Evolutionary conservation across 2,329 filamentous ascomycete genomes (phyloP), one percentile per base, ranked within the genome.

Genomic region (Neofusicoccum sp.): DNA sequence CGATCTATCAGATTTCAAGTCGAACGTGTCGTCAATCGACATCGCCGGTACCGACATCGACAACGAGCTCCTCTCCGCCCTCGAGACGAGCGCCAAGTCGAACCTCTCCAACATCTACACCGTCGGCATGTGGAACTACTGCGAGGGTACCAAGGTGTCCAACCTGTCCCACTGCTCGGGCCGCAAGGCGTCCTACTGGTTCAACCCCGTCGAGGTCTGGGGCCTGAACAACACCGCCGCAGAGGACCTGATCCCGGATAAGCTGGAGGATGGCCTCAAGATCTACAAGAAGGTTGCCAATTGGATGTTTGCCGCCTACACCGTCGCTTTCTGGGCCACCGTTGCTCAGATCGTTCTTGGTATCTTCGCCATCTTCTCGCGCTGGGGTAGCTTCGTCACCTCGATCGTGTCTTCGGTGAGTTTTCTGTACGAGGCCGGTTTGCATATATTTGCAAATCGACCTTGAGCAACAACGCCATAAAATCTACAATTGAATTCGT

Each of bases 101-200:
- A 67, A 85, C 61, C 84, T 97, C 64, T 85, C 84, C 71, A 87
- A 94, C 73, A 83, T 87, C 71, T 98, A 97, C 84, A 85, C 90
- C 65, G 83, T 98, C 73, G 87, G 85, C 73, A 83, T 98, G 41
- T 96, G 92, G 90, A 90, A 90, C 74, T 97, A 93, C 84, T 98
- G 95, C 85, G 80, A 82, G 63, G 87, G 84, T 60, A 78, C 83
- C 56, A 76, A 81, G 68, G 22, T 22, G 22, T 22, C 22, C 31
- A 83, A 84, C 67, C 81, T 82, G 70, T 80, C 77, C 47, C 78
- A 84, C 69, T 98, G 94, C 85, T 89, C 87, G 60, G 82, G 87
- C 69, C 83, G 88, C 61, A 80, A 89, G 75, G 88, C 89, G 70
- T 82, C 92, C 78, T 99, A 91, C 87, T 92, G 90, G 70, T 85